These are phyloP conservation scores for Kodamaea alishanica DNA, from an alignment of 1,139 yeast species.

Conservation along the genomic window DNA sequence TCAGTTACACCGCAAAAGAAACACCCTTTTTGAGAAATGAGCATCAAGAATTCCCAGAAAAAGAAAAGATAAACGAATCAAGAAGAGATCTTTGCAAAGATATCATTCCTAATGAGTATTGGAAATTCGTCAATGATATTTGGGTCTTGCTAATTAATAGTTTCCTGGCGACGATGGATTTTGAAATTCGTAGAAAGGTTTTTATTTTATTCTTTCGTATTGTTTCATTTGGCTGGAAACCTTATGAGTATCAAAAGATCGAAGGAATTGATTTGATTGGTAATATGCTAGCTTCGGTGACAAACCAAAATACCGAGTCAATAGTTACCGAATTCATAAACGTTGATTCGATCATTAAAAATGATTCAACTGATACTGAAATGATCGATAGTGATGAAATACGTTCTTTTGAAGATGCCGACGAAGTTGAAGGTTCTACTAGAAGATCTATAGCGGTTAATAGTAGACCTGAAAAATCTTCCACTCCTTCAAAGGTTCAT, in stretches of 20 bases:
- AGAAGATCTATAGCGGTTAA: too few species aligned
- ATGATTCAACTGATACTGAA: slow-evolving; percentile 13
- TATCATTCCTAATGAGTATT: slow-evolving; percentile 26
- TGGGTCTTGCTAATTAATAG: slow-evolving; percentile 64
- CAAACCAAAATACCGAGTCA: slow-evolving; percentile 52
- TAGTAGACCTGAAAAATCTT: slow-evolving; percentile 3
- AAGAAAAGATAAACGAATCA: slow-evolving; percentile 22
- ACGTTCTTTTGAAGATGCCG: slow-evolving; percentile 4
- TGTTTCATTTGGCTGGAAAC: slow-evolving; percentile 25
- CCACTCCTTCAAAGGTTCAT: slow-evolving; percentile 7
- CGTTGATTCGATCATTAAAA: slow-evolving; percentile 2
- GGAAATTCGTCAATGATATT: slow-evolving; percentile 46
- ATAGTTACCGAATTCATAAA: slow-evolving; percentile 16
- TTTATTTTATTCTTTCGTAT: slow-evolving; percentile 57
- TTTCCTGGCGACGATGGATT: slow-evolving; percentile 74
- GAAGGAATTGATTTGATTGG: slow-evolving; percentile 32
- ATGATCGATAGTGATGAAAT: slow-evolving; percentile 3
- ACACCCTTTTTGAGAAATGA: slow-evolving; percentile 31
- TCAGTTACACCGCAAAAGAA: slow-evolving; percentile 25
- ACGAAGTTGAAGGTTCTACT: slow-evolving; percentile 6
- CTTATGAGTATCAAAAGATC: slow-evolving; percentile 19
- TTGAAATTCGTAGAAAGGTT: slow-evolving; percentile 57
- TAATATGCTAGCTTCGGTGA: slow-evolving; percentile 62
- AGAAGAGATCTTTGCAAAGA: slow-evolving; percentile 26
- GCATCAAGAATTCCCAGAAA: slow-evolving; percentile 25